These are phyloP conservation scores for Stachybotrys chartarum DNA, from an alignment of 2,329 filamentous ascomycete genomes.

Conservation along the genomic window DNA sequence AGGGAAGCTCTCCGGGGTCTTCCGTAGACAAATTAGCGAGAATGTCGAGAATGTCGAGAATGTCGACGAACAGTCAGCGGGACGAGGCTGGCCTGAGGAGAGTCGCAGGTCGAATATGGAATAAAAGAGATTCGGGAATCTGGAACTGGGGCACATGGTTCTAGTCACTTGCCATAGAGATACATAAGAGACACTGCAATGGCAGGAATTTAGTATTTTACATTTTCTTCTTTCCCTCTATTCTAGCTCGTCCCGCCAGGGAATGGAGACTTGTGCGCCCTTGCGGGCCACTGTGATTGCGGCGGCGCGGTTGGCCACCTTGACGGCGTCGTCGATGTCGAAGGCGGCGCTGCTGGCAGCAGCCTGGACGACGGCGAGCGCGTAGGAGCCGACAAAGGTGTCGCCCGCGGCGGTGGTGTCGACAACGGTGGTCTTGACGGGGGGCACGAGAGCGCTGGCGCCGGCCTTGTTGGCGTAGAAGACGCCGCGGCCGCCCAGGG, in stretches of 20 bases:
- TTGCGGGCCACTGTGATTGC: constrained; percentile 33
- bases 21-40: no score
- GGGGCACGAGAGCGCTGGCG: constrained; percentile 45
- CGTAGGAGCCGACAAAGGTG: constrained; percentile 87
- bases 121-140: constrained; percentile 17
- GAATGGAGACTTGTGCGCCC: constrained; percentile 36
- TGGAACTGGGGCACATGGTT: constrained; percentile 23
- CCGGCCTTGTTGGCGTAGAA: constrained; percentile 48
- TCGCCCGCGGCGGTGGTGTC: constrained; percentile 94
- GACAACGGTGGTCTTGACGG: constrained; percentile 67
- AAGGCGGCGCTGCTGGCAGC: constrained; percentile 30
- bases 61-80: background rate
- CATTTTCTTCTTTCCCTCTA: constrained; percentile 13
- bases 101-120: constrained; percentile 4
- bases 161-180: constrained; percentile 9
- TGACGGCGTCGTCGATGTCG: constrained; percentile 48
- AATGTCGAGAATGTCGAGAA: background rate
- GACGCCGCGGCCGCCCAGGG: constrained; percentile 74
- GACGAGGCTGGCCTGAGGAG: constrained; percentile 5
- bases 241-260: constrained; percentile 34
- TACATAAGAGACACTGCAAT: constrained; percentile 5
- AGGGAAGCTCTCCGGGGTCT: background rate
- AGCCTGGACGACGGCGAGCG: constrained; percentile 55
- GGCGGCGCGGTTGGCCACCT: constrained; percentile 44
- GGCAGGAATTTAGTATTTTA: constrained; percentile 1